Evolutionary conservation across 805 yeast species (phyloP).

Genomic region (Nakazawaea laoshanensis): DNA sequence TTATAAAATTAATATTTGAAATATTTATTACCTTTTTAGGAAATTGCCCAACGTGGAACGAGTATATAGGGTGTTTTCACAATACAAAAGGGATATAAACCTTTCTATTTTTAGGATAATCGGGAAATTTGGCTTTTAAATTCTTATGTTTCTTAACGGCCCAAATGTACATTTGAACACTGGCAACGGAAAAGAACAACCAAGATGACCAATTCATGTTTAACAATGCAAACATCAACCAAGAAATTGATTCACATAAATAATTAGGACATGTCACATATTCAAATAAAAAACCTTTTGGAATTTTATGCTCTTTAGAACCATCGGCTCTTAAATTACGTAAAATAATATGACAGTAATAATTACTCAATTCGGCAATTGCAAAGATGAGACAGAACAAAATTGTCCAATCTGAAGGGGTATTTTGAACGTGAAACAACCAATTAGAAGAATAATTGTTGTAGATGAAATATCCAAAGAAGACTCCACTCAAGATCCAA

Average conservation of each 20-base stretch:
- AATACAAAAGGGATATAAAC: slow-evolving; percentile 71
- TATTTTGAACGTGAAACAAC: slow-evolving; percentile 37
- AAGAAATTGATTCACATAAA: slow-evolving; percentile 73
- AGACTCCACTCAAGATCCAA: slow-evolving; percentile 79
- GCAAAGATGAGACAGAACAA: slow-evolving; percentile 37
- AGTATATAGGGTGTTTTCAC: slow-evolving; percentile 22
- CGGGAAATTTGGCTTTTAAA: slow-evolving; percentile 62
- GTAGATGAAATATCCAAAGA: slow-evolving; percentile 25
- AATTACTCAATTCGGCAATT: slow-evolving; percentile 65
- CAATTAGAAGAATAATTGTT: slow-evolving; percentile 20
- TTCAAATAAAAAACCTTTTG: slow-evolving; percentile 79
- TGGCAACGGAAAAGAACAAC: slow-evolving; percentile 61
- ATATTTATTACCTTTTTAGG: no score
- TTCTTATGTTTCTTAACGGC: slow-evolving; percentile 77
- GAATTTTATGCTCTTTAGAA: slow-evolving; percentile 55
- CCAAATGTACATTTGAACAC: slow-evolving; percentile 86
- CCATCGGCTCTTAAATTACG: slow-evolving; percentile 47
- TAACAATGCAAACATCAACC: slow-evolving; percentile 65
- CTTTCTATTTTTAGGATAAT: slow-evolving; percentile 74
- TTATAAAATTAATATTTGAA: no score
- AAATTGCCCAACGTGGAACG: no score
- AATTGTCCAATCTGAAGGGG: slow-evolving; percentile 21
- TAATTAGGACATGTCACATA: slow-evolving; percentile 90
- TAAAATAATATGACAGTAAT: slow-evolving; percentile 61
- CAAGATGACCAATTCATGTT: slow-evolving; percentile 73